Evolutionary conservation across 257 asterid genomes (phyloP).

Genomic region (Jaltomata sinuosa): DNA sequence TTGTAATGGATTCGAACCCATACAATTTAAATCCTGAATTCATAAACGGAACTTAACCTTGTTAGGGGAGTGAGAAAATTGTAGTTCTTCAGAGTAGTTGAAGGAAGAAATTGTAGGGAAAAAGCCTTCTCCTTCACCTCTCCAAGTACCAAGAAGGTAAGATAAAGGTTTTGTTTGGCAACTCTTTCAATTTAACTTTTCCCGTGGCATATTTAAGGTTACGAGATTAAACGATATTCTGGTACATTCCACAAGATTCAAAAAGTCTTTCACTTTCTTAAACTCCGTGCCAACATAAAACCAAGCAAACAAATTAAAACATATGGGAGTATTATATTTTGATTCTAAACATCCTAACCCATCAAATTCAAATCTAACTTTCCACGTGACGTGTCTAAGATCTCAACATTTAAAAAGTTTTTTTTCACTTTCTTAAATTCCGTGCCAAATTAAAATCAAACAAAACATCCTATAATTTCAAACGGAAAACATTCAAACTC

Average conservation of each 20-base stretch:
- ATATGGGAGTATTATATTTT: background rate
- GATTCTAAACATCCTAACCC: background rate
- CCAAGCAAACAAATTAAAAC: background rate
- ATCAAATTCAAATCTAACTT: no score
- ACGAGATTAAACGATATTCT: no score
- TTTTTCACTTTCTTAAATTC: no score
- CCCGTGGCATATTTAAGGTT: no score
- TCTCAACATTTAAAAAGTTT: no score
- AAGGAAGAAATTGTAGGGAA: constrained; percentile 60
- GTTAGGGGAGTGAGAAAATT: constrained; percentile 47
- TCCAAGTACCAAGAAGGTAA: constrained; percentile 58
- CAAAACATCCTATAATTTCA: no score
- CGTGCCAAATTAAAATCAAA: no score
- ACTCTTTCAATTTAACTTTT: no score
- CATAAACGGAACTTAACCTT: background rate
- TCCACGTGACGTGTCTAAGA: no score
- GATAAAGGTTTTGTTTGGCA: constrained; percentile 25
- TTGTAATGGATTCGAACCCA: background rate
- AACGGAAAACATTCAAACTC: background rate
- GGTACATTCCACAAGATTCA: background rate
- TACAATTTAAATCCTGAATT: background rate
- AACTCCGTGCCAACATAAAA: background rate
- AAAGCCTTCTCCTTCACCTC: constrained; percentile 49
- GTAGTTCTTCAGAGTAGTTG: constrained; percentile 49
- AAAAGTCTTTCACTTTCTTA: fast-evolving